Evolutionary conservation across 2,329 filamentous ascomycete species (phyloP), one percentile per base, ranked within the genome.

Genomic region (Dactylonectria macrodidyma): DNA sequence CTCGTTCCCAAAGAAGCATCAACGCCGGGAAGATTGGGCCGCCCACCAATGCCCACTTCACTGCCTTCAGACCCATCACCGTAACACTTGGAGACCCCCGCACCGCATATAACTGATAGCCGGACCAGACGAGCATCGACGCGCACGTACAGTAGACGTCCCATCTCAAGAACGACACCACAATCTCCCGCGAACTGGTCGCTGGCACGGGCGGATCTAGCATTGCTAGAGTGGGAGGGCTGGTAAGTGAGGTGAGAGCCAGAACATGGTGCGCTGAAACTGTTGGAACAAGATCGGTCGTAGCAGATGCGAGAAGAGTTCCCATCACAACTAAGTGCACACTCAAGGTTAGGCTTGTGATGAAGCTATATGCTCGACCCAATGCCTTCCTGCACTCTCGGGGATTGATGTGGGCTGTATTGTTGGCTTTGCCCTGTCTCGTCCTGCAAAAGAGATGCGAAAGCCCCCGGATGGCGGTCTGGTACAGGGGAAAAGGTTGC

Each of bases 111-210:
- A 74, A 51, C 3, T 72, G 68, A 12, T 73, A 74, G 19, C 34
- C 38, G 2, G 71, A 54, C 72, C 72, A 74, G 2, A 73, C 47
- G 1, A 63, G 47, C 62, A 74, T 69, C 0, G 71, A 57, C 19
- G 65, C 52, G 7, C 70, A 74, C 2, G 72, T 66, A 3, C 72
- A 74, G 10, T 74, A 74, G 4, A 74, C 68, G 12, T 74, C 72
- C 72, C 71, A 74, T 22, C 71, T 58, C 38, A 74, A 48, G 47
- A 74, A 74, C 0, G 70, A 69, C 1, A 74, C 72, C 1, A 74
- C 71, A 10, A 74, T 66, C 16, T 62, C 65, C 12, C 72, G 65
- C 0, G 67, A 62, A n/a, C 65, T 26, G 3, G 59, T 26, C 0
- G 50, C 61, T 1, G 68, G 54, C 5, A 74, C 54, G 0, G 72